Percentiles rank a stretch among this genome's conserved stretches.
These are phyloP conservation scores for Globisporangium echinulatum DNA, from an alignment of 352 stramenopile species.

Conservation along the genomic window DNA sequence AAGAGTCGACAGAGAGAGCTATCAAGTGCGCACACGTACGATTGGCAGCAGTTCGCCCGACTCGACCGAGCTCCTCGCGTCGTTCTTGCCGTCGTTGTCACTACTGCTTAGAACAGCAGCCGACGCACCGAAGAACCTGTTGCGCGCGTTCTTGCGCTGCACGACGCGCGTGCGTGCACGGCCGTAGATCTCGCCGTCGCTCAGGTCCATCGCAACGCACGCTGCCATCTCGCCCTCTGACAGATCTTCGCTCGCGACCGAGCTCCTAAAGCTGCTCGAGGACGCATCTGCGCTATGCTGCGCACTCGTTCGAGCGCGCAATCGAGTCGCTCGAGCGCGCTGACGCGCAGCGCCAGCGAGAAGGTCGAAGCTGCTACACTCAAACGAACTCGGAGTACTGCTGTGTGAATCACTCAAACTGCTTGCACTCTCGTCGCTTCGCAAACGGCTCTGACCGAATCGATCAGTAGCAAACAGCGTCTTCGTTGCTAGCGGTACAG, in stretches of 20 bases:
- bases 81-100: conserved; percentile 6
- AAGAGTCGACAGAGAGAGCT: neutral
- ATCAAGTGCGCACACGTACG: conserved; percentile 16
- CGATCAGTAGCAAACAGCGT: neutral
- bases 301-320: neutral
- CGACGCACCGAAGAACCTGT: neutral
- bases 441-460: neutral
- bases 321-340: neutral
- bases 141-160: conserved; percentile 19
- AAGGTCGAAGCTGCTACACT: neutral
- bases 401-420: neutral
- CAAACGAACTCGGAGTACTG: neutral
- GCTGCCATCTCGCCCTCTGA: conserved; percentile 35
- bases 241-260: conserved; percentile 27
- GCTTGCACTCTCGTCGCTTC: neutral
- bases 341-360: neutral
- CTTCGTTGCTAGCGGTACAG: neutral
- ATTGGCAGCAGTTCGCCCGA: conserved; percentile 42
- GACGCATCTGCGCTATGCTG: neutral
- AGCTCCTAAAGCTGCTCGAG: conserved; percentile 20
- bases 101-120: neutral
- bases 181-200: conserved; percentile 61
- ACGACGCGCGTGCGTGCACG: conserved; percentile 18
- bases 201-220: conserved; percentile 27
- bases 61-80: conserved; percentile 30